Conservation (phyloP, 768 basidiomycete genomes). For the Hericium coralloides region DNA sequence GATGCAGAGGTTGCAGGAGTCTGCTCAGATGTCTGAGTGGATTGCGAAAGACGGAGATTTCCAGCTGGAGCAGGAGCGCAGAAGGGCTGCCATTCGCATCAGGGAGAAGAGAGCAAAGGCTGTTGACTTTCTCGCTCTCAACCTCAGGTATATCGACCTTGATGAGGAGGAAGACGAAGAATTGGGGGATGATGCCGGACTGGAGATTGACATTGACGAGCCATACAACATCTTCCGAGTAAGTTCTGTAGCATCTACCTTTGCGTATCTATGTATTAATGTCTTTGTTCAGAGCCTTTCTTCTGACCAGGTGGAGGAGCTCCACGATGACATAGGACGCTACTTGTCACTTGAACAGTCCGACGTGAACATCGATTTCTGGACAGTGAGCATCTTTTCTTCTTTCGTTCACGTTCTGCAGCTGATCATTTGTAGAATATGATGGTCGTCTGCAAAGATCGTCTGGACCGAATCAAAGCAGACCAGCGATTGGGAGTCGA, state of each 20-base stretch:
- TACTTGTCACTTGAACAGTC: constrained; percentile 83
- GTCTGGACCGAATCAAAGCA: constrained; percentile 64
- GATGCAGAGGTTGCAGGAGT: constrained; percentile 85
- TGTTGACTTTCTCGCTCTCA: constrained; percentile 95
- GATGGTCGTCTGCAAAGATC: constrained; percentile 94
- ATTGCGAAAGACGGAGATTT: constrained; percentile 95
- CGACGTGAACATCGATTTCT: constrained; percentile 89
- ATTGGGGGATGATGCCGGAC: constrained; percentile 70
- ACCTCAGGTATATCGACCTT: constrained; percentile 84
- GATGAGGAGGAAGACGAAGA: constrained; percentile 58
- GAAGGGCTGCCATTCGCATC: constrained; percentile 86
- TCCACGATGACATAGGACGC: constrained; percentile 90
- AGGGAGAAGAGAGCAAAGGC: constrained; percentile 97
- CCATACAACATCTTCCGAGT: constrained; percentile 97
- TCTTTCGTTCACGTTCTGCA: background rate
- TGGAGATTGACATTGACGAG: constrained; percentile 97
- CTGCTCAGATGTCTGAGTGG: constrained; percentile 98
- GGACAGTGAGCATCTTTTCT: constrained; percentile 60
- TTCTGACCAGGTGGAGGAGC: constrained; percentile 79
- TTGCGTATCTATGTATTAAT: constrained; percentile 2
- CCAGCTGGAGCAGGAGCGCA: constrained; percentile 88
- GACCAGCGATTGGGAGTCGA: constrained; percentile 57
- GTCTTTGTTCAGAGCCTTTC: constrained; percentile 58
- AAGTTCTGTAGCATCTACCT: constrained; percentile 21
- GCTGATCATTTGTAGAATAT: constrained; percentile 55